Evolutionary conservation across 345 rosid genomes (phyloP), one percentile per base, ranked within the genome.

Genomic region (Odontarrhena argentea): DNA sequence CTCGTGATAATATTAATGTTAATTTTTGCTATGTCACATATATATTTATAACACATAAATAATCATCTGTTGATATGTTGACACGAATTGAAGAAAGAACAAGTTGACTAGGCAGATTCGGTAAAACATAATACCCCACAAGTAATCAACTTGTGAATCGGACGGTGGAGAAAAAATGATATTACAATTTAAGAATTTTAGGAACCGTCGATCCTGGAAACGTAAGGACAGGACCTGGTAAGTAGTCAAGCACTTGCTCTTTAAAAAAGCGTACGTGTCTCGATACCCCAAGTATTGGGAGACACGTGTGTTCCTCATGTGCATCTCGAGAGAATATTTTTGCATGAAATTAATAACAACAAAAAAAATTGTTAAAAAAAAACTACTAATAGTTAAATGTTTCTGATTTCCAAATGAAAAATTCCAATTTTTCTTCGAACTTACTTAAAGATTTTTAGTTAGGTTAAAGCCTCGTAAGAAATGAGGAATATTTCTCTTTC

Each of bases 41-140:
- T 37, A 0, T 44, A 44, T 43, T 43, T 43, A 44, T 12, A 5
- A 43, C n/a, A 59, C 2, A 64, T 7, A 51, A 37, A 55, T 54
- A 42, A 44, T 9, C 41, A 2, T 51, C 6, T 54, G 22, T 54
- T 25, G 22, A 18, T 15, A 26, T 40, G 59, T 47, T 56, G 64
- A 41, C 47, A 58, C 51, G 45, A 63, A 53, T 24, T 1, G 15
- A 46, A 32, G 13, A 64, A 55, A 12, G 15, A 24, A 4, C 37
- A 43, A 73, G 50, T 73, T 66, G 71, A 58, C 71, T 66, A 18
- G 26, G 32, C 49, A 59, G 62, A 65, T 49, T 51, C 61, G 55
- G 64, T 58, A 58, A 46, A 24, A 13, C 8, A 28, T 4, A 4
- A 54, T 60, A 9, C 2, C 34, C 71, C 41, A 51, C 3, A 56